Conservation (phyloP, 768 basidiomycete species). For the Boletus tylopilopsis region DNA sequence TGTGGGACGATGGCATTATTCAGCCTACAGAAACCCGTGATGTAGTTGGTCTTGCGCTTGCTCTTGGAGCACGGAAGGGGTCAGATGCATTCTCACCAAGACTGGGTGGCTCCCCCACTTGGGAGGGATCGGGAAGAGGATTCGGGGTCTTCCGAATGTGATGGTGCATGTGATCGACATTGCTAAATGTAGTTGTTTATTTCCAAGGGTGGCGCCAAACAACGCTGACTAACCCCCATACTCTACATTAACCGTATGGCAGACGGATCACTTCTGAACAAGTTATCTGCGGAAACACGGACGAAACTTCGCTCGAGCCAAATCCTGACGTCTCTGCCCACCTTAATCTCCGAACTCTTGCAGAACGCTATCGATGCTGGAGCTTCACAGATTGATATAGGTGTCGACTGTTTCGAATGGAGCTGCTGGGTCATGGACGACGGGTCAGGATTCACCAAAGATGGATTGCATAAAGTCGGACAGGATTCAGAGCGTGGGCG, state of each 20-base stretch:
- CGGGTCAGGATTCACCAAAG: slow-evolving; percentile 69
- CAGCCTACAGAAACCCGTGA: slow-evolving; percentile 85
- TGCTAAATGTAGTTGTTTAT: slow-evolving; percentile 27
- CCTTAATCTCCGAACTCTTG: slow-evolving; percentile 78
- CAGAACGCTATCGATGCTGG: slow-evolving; percentile 89
- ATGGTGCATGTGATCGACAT: slow-evolving; percentile 19
- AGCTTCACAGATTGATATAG: slow-evolving; percentile 64
- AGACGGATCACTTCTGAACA: slow-evolving; percentile 22
- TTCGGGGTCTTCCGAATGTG: slow-evolving; percentile 94
- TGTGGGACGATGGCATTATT: slow-evolving; percentile 95
- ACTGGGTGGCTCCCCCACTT: slow-evolving; percentile 36
- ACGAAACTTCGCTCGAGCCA: slow-evolving; percentile 76
- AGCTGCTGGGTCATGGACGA: slow-evolving; percentile 83
- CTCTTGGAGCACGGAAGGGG: slow-evolving; percentile 58
- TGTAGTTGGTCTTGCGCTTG: slow-evolving; percentile 83
- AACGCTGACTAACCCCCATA: slow-evolving; percentile 7
- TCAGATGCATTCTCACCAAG: slow-evolving; percentile 9
- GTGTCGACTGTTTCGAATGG: slow-evolving; percentile 76
- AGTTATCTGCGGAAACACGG: slow-evolving; percentile 60
- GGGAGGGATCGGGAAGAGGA: slow-evolving; percentile 68
- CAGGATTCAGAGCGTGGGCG: slow-evolving; percentile 50
- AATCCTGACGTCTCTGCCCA: slow-evolving; percentile 77
- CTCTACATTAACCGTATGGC: too few species aligned
- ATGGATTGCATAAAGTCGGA: slow-evolving; percentile 53
- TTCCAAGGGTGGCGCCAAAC: slow-evolving; percentile 21